These are phyloP conservation scores for Aspergillus tubingensis DNA, from an alignment of 2,329 filamentous ascomycete genomes.

Conservation along the genomic window DNA sequence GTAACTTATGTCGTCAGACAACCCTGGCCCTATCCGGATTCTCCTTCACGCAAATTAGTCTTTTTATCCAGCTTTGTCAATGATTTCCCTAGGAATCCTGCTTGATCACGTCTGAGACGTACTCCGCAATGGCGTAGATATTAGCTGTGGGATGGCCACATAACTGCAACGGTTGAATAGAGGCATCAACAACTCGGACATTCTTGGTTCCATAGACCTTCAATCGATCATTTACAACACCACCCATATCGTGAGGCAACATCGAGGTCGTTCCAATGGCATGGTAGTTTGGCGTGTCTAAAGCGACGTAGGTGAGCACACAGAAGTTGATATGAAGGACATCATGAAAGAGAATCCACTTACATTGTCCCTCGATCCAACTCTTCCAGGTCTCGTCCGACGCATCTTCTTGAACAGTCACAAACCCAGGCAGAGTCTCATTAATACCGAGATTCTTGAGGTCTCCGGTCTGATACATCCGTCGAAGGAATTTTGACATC, in stretches of 20 bases:
- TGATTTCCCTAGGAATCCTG: background rate
- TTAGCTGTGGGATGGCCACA: slow-evolving; percentile 30
- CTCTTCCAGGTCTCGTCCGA: background rate
- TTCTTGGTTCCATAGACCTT: slow-evolving; percentile 38
- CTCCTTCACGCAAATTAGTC: too few species aligned
- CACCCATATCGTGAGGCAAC: slow-evolving; percentile 34
- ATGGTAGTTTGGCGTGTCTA: slow-evolving; percentile 34
- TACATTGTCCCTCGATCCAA: background rate
- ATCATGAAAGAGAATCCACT: background rate
- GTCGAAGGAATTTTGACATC: slow-evolving; percentile 23
- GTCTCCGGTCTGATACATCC: slow-evolving; percentile 22
- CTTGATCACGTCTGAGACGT: background rate
- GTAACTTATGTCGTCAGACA: too few species aligned
- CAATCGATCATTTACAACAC: slow-evolving; percentile 36
- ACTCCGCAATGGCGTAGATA: slow-evolving; percentile 34
- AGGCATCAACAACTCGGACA: slow-evolving; percentile 36
- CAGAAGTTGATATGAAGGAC: background rate
- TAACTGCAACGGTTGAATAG: slow-evolving; percentile 32
- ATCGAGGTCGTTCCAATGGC: slow-evolving; percentile 34
- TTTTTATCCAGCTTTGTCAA: too few species aligned
- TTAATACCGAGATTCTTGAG: slow-evolving; percentile 10
- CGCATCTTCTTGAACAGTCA: background rate
- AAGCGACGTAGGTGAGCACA: background rate
- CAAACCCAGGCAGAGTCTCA: background rate
- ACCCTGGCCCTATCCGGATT: too few species aligned